These are phyloP conservation scores for Deinandra increscens DNA, from an alignment of 129 eudicot species.

Conservation along the genomic window DNA sequence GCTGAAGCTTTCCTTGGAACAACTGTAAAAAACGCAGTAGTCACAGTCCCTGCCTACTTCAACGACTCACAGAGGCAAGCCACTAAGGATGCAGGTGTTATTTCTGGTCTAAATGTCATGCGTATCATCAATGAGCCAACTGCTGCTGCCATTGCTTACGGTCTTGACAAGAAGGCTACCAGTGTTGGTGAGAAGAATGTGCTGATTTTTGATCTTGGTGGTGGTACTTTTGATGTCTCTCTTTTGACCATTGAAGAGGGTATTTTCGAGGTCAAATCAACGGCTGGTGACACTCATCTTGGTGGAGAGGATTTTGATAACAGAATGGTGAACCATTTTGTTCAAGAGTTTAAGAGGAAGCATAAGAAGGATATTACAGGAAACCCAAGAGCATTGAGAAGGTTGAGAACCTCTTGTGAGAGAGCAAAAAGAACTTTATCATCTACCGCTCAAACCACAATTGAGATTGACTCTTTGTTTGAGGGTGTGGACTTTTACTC, in stretches of 20 bases:
- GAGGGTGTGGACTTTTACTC: conserved; percentile 38
- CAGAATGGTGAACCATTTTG: conserved; percentile 38
- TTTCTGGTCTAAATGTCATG: conserved; percentile 38
- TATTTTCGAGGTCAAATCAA: conserved; percentile 31
- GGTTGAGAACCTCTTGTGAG: conserved; percentile 29
- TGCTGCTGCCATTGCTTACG: conserved; percentile 49
- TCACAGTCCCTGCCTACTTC: conserved; percentile 34
- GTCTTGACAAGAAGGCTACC: conserved; percentile 42
- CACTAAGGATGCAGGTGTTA: conserved; percentile 41
- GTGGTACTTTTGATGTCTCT: conserved; percentile 26
- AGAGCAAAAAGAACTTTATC: conserved; percentile 30
- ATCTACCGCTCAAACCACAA: conserved; percentile 6
- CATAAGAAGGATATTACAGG: conserved; percentile 34
- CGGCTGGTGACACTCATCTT: conserved; percentile 34
- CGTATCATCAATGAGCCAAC: conserved; percentile 43
- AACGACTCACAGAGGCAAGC: conserved; percentile 36
- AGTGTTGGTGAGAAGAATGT: conserved; percentile 42
- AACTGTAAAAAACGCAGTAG: conserved; percentile 32
- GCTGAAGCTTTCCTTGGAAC: conserved; percentile 38
- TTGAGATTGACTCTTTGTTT: conserved; percentile 22
- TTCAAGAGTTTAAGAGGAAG: conserved; percentile 35
- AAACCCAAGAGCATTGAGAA: conserved; percentile 31
- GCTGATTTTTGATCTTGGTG: conserved; percentile 31
- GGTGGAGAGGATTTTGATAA: conserved; percentile 35
- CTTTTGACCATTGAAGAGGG: conserved; percentile 33